These are phyloP conservation scores for Lachnellula cervina DNA, from an alignment of 2,329 filamentous ascomycete genomes.

Conservation along the genomic window DNA sequence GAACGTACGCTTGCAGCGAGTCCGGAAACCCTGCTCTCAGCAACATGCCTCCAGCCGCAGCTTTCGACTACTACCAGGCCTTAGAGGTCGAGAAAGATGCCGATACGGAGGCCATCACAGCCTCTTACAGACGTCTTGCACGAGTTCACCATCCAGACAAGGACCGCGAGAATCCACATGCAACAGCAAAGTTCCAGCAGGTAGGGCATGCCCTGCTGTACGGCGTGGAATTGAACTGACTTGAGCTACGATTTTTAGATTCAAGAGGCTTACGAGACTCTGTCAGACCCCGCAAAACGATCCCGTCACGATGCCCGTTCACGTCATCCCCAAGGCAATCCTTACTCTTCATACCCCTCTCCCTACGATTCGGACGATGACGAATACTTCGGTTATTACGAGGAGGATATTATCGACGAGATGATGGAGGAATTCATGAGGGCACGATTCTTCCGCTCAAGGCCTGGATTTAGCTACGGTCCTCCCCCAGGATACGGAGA, in stretches of 20 bases:
- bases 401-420: neutral
- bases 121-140: conserved; percentile 15
- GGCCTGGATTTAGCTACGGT: neutral
- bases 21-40: too few relatives aligned
- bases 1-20: too few relatives aligned
- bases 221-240: neutral
- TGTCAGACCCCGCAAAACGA: conserved; percentile 7
- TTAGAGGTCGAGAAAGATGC: conserved; percentile 11
- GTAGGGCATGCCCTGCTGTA: conserved; percentile 2
- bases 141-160: conserved; percentile 20
- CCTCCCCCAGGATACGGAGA: neutral
- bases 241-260: neutral
- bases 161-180: conserved; percentile 13
- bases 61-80: conserved; percentile 15
- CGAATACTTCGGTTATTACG: neutral
- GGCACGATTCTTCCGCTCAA: neutral
- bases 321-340: neutral
- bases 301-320: conserved; percentile 5
- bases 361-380: neutral
- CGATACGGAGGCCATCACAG: conserved; percentile 11
- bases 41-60: conserved; percentile 10
- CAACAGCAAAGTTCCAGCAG: conserved; percentile 17
- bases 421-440: neutral
- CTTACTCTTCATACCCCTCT: neutral
- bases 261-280: conserved; percentile 16